phyloP scores from a whole-genome alignment of 148 eudicot genomes.

The Heliosperma pusillum region DNA sequence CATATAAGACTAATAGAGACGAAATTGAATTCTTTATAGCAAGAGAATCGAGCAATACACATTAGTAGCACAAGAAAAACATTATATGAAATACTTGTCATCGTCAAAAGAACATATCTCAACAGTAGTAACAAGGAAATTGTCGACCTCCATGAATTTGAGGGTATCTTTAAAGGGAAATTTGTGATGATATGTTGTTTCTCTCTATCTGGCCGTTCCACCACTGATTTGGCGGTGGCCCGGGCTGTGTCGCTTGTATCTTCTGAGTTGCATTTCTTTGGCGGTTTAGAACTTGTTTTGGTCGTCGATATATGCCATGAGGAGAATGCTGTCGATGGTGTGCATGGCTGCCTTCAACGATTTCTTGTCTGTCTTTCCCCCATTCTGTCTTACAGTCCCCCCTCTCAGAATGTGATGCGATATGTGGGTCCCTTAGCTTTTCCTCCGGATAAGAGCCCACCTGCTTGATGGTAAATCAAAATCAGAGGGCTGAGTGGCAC shows the following conservation, averaged over 20 bases:
- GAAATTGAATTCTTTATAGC: no score
- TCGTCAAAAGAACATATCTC: no score
- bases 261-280: not conserved
- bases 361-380: not conserved
- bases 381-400: not conserved
- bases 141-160: not conserved
- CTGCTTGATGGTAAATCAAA: not conserved
- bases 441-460: not conserved
- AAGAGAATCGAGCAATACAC: no score
- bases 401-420: not conserved
- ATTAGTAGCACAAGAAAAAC: no score
- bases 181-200: constrained; percentile 5
- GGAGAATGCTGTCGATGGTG: not conserved
- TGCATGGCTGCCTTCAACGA: not conserved
- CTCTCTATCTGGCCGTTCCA: not conserved
- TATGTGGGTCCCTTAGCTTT: not conserved
- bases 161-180: not conserved
- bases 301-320: not conserved
- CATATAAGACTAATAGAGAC: no score
- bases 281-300: not conserved
- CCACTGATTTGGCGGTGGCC: not conserved
- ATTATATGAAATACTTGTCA: no score
- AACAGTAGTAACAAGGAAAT: no score
- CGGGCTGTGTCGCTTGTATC: not conserved
- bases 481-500: not conserved